Percentiles rank a stretch among this genome's conserved stretches.
Evolutionary conservation across 2,329 filamentous ascomycete genomes (phyloP).

Genomic region (Hymenoscyphus repandus): DNA sequence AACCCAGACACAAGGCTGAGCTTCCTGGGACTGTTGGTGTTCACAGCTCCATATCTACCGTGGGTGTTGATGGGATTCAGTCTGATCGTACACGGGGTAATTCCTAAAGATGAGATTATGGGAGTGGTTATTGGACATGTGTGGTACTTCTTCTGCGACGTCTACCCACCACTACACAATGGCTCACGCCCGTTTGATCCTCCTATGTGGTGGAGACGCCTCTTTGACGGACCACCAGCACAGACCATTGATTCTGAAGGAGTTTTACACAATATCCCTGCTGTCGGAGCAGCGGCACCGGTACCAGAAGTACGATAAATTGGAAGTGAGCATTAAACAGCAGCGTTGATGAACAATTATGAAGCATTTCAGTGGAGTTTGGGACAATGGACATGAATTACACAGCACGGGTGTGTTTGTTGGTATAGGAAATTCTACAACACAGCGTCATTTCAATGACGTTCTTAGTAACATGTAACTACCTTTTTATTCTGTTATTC

Average conservation of each 20-base stretch:
- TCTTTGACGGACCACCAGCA: slow-evolving; percentile 62
- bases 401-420: not conserved
- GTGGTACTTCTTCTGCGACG: slow-evolving; percentile 97
- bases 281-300: slow-evolving; percentile 49
- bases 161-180: slow-evolving; percentile 86
- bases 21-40: slow-evolving; percentile 82
- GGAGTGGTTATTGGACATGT: slow-evolving; percentile 92
- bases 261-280: slow-evolving; percentile 53
- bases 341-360: not conserved
- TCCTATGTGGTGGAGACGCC: slow-evolving; percentile 79
- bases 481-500: slow-evolving; percentile 10
- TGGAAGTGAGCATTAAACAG: not conserved
- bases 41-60: slow-evolving; percentile 89
- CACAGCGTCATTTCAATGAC: not conserved
- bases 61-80: slow-evolving; percentile 96
- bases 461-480: slow-evolving; percentile 19
- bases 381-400: not conserved
- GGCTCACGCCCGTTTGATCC: slow-evolving; percentile 84
- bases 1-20: slow-evolving; percentile 90
- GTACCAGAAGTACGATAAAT: slow-evolving; percentile 33
- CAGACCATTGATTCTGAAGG: slow-evolving; percentile 48
- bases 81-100: slow-evolving; percentile 78
- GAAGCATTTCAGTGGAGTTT: slow-evolving; percentile 13
- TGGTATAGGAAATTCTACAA: not conserved
- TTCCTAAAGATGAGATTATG: slow-evolving; percentile 95